Conservation (phyloP, 805 yeast species). For the Schizosaccharomyces japonicus region DNA sequence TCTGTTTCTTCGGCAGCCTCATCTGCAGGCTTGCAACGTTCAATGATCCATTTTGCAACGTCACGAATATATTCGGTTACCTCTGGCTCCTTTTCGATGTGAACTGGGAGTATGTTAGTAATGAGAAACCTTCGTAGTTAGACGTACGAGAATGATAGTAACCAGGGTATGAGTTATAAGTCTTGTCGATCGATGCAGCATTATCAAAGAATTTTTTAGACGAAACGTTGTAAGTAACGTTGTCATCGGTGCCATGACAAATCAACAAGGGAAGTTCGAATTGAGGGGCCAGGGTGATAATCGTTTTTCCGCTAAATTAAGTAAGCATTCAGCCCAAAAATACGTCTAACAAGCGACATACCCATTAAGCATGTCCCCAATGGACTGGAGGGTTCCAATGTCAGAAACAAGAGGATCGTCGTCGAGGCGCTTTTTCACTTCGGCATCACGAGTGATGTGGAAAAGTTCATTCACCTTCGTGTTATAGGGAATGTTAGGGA, state of each 20-base stretch:
- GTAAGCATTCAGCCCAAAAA: conserved; percentile 7
- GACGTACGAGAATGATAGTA: background rate
- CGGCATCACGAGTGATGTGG: conserved; percentile 13
- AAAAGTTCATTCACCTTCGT: background rate
- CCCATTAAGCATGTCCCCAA: conserved; percentile 15
- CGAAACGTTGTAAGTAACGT: conserved; percentile 9
- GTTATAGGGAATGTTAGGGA: background rate
- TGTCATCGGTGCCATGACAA: conserved; percentile 15
- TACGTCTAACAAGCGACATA: background rate
- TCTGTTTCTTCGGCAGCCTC: no score
- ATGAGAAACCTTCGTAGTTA: background rate
- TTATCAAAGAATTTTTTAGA: conserved; percentile 11
- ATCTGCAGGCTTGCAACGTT: background rate
- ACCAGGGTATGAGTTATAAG: background rate
- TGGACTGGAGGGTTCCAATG: conserved; percentile 14
- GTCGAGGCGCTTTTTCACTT: conserved; percentile 9
- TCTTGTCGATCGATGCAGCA: conserved; percentile 4
- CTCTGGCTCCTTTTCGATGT: background rate
- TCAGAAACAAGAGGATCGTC: conserved; percentile 14
- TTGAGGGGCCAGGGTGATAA: conserved; percentile 11
- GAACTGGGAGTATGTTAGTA: background rate
- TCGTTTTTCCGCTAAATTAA: conserved; percentile 15
- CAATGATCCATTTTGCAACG: background rate
- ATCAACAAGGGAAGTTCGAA: conserved; percentile 17
- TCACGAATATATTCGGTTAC: background rate